Evolutionary conservation across 2,329 filamentous ascomycete genomes (phyloP).

Genomic region (Penicillium sp.): DNA sequence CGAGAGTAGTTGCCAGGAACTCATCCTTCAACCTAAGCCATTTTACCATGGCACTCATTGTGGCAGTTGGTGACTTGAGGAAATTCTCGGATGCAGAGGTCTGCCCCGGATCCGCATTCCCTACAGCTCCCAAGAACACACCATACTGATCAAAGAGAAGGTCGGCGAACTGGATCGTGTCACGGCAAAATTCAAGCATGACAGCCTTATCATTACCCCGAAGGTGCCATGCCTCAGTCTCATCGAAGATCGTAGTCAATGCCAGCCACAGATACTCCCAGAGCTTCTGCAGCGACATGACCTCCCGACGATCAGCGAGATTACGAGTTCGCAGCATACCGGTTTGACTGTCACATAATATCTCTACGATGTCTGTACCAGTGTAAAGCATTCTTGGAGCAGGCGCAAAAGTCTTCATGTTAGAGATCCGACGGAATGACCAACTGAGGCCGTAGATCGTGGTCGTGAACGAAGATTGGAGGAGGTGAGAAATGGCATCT

Average conservation of each 20-base stretch:
- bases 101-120: slow-evolving; percentile 44
- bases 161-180: slow-evolving; percentile 92
- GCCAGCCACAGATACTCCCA: slow-evolving; percentile 85
- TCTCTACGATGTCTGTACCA: slow-evolving; percentile 61
- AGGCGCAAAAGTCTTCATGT: slow-evolving; percentile 59
- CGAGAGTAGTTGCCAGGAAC: slow-evolving; percentile 79
- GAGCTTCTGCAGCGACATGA: slow-evolving; percentile 68
- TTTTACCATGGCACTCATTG: slow-evolving; percentile 70
- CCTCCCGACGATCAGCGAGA: slow-evolving; percentile 60
- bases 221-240: slow-evolving; percentile 80
- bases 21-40: slow-evolving; percentile 89
- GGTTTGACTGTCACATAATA: slow-evolving; percentile 63
- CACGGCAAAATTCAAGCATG: slow-evolving; percentile 91
- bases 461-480: slow-evolving; percentile 57
- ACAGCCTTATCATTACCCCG: slow-evolving; percentile 65
- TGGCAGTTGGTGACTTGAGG: slow-evolving; percentile 62
- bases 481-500: slow-evolving; percentile 61
- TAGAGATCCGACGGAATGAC: slow-evolving; percentile 56
- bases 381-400: slow-evolving; percentile 62
- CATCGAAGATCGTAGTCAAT: slow-evolving; percentile 75
- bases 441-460: slow-evolving; percentile 58
- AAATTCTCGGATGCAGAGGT: slow-evolving; percentile 53
- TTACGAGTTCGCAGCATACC: slow-evolving; percentile 60
- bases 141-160: slow-evolving; percentile 80
- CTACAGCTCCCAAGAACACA: slow-evolving; percentile 72